A percentile compares a stretch with the other conserved stretches of the same genome.
Evolutionary conservation across 2,329 filamentous ascomycete genomes (phyloP).

Genomic region (Fusarium pseudograminearum): DNA sequence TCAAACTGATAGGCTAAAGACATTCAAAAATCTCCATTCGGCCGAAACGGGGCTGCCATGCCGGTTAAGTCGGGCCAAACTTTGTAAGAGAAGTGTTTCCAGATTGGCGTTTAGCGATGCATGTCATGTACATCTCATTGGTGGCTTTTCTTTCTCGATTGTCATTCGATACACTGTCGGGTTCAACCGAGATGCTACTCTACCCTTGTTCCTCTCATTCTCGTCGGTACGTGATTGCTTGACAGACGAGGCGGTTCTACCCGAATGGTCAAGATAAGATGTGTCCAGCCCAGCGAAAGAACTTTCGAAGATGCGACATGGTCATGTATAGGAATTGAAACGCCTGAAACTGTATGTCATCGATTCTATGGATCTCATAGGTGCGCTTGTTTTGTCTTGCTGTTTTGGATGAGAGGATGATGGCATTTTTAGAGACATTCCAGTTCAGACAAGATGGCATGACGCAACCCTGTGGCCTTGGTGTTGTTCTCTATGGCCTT

Average conservation of each 20-base stretch:
- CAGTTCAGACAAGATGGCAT: background rate
- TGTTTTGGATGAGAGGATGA: background rate
- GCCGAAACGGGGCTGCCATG: constrained; percentile 7
- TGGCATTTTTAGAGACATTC: background rate
- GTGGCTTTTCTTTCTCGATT: background rate
- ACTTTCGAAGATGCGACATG: constrained; percentile 22
- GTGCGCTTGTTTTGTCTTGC: constrained; percentile 7
- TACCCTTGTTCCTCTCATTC: background rate
- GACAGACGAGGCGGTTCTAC: constrained; percentile 13
- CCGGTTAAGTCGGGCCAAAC: background rate
- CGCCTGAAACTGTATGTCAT: constrained; percentile 10
- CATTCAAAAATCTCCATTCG: constrained; percentile 1
- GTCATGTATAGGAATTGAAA: constrained; percentile 21
- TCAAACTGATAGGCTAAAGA: background rate
- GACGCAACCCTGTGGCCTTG: background rate
- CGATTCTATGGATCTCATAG: background rate
- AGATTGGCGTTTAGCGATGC: constrained; percentile 13
- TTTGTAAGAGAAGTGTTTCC: constrained; percentile 13
- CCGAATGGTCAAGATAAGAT: constrained; percentile 22
- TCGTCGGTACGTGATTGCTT: background rate
- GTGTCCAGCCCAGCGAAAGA: constrained; percentile 6
- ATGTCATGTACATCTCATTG: background rate
- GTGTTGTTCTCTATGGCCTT: background rate
- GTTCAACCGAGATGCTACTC: constrained; percentile 11
- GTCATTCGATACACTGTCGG: constrained; percentile 13